A percentile compares a stretch with the other conserved stretches of the same genome.
Conservation (phyloP, 441 rosid genomes). For the Breynia disticha region DNA sequence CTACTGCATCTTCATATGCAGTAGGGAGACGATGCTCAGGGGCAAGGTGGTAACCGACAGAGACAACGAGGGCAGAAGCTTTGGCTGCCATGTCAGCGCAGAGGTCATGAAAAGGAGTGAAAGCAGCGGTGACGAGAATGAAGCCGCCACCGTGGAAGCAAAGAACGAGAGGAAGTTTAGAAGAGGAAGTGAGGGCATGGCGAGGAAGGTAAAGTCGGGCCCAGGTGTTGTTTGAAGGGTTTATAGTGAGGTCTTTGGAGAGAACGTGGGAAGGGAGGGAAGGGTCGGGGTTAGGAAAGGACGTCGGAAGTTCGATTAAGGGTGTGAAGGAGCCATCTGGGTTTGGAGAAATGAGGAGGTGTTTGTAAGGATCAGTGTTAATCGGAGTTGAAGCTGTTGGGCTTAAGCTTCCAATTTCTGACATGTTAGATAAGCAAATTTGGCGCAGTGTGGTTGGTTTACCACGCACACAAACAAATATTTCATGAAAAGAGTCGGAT, state of each 20-base stretch:
- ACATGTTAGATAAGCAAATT: too few relatives aligned
- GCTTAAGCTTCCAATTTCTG: too few relatives aligned
- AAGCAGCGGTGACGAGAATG: slow-evolving; percentile 21
- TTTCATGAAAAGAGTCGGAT: too few relatives aligned
- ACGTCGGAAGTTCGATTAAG: background rate
- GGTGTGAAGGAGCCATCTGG: slow-evolving; percentile 48
- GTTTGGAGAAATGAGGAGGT: slow-evolving; percentile 24
- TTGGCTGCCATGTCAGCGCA: slow-evolving; percentile 22
- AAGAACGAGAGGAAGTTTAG: slow-evolving; percentile 37
- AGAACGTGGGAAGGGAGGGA: slow-evolving; percentile 12
- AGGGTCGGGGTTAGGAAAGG: slow-evolving; percentile 24
- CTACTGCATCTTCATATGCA: slow-evolving; percentile 40
- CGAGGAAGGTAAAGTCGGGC: slow-evolving; percentile 35
- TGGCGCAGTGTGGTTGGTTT: too few relatives aligned
- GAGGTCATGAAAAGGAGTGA: slow-evolving; percentile 8
- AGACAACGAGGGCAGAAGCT: slow-evolving; percentile 24
- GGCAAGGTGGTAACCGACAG: slow-evolving; percentile 38
- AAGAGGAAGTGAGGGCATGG: slow-evolving; percentile 1
- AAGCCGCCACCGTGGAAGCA: slow-evolving; percentile 54
- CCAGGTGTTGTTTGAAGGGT: slow-evolving; percentile 27
- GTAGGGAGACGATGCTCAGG: slow-evolving; percentile 60
- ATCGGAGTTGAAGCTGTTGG: background rate
- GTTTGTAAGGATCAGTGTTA: slow-evolving; percentile 30
- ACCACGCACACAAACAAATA: too few relatives aligned
- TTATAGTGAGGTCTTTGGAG: slow-evolving; percentile 32